These are phyloP conservation scores for Psilocybe azurescens DNA, from an alignment of 768 basidiomycete genomes.

Conservation along the genomic window DNA sequence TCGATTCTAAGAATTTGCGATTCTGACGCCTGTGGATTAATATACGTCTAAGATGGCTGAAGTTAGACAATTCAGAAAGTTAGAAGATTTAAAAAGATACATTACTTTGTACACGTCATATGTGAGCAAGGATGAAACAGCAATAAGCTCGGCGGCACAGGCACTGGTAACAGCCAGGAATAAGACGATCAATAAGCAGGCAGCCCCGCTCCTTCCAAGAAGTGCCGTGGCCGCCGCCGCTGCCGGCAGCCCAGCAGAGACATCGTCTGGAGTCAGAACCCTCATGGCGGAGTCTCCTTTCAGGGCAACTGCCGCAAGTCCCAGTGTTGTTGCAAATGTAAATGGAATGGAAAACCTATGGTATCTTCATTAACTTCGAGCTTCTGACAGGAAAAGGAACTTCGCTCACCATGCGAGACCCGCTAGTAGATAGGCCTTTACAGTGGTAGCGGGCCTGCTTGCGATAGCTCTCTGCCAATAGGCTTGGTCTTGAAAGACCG, in stretches of 20 bases:
- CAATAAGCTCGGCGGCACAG: conserved; percentile 90
- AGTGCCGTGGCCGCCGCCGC: conserved; percentile 84
- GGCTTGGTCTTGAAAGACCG: conserved; percentile 66
- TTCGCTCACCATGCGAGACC: conserved; percentile 76
- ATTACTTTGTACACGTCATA: conserved; percentile 86
- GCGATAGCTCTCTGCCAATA: conserved; percentile 96
- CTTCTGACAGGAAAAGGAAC: neutral
- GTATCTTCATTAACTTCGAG: no score
- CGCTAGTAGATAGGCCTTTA: conserved; percentile 90
- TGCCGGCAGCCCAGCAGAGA: conserved; percentile 89
- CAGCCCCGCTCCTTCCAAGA: conserved; percentile 80
- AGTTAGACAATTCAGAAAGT: neutral
- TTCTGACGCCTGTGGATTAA: conserved; percentile 84
- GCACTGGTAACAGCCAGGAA: conserved; percentile 84
- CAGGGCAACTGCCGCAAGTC: conserved; percentile 87
- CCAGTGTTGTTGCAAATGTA: conserved; percentile 85
- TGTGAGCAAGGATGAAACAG: conserved; percentile 82
- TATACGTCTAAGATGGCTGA: conserved; percentile 46
- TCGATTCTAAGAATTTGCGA: conserved; percentile 70
- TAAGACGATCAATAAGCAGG: conserved; percentile 77
- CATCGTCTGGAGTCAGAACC: conserved; percentile 57
- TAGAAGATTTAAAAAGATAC: neutral
- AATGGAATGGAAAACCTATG: conserved; percentile 79
- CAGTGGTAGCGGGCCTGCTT: conserved; percentile 79
- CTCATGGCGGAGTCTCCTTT: conserved; percentile 60